Percentiles rank a stretch among this genome's conserved stretches.
Evolutionary conservation across 305 asterid species (phyloP).

Genomic region (Fraxinus nigra): DNA sequence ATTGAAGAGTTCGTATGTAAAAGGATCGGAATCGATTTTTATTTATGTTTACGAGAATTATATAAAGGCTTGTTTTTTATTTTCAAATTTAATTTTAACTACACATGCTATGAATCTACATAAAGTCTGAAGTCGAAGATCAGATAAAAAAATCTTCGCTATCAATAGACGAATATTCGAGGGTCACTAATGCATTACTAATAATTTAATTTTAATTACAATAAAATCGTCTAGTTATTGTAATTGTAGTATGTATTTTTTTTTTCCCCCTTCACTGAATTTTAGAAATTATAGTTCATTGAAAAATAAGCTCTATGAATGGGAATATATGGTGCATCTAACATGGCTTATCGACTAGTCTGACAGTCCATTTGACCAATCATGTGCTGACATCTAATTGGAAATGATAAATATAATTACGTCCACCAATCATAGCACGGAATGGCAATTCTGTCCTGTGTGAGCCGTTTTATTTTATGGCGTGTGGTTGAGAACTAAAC

Average conservation of each 20-base stretch:
- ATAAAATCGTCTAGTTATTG: too few species aligned
- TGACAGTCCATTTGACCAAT: neutral
- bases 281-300: too few species aligned
- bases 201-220: too few species aligned
- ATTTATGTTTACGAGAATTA: too few species aligned
- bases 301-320: too few species aligned
- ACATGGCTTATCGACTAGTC: neutral
- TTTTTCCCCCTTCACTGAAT: too few species aligned
- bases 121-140: too few species aligned
- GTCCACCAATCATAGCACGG: conserved; percentile 22
- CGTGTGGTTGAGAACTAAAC: neutral
- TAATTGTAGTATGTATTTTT: too few species aligned
- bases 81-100: too few species aligned
- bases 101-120: neutral
- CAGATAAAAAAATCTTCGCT: neutral
- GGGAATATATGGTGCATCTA: neutral
- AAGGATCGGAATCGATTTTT: neutral
- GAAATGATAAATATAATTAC: conserved; percentile 1
- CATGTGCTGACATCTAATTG: neutral
- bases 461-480: neutral
- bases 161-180: too few species aligned
- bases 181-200: too few species aligned
- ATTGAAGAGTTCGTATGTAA: neutral
- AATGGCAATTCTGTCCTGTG: conserved; percentile 1
- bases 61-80: neutral